Evolutionary conservation across 139 green algal genomes (phyloP), one percentile per base, ranked within the genome.

Genomic region (Eudorina sp.): DNA sequence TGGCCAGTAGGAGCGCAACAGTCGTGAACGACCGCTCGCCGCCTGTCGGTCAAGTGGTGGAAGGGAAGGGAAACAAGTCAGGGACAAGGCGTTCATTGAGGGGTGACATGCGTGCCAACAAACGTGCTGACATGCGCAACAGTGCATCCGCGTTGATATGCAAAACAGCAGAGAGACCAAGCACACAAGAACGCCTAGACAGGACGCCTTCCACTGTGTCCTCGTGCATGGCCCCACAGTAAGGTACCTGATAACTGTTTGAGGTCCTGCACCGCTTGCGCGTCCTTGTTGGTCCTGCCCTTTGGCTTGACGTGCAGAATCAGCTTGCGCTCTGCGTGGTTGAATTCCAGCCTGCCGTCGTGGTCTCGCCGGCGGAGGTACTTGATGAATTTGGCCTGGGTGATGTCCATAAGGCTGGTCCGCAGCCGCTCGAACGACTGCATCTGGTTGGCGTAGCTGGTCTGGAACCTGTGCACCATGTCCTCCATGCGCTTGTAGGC

Each of bases 21-120:
- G 97, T 99, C 25, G 96, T 96, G 91, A 95, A 98, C 58, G 93
- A 97, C 43, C 95, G 93, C 95, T 99, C 97, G 36, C 97, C 97
- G 64, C 97, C 97, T 96, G 23, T 21, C 3, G 23, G 9, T 27
- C 16, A 68, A n/a, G n/a, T n/a, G n/a, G n/a, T n/a, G n/a, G n/a
- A n/a, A n/a, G n/a, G n/a, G n/a, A n/a, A n/a, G n/a, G n/a, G n/a
- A n/a, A n/a, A n/a, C n/a, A n/a, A n/a, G n/a, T n/a, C n/a, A n/a
- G n/a, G n/a, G n/a, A n/a, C n/a, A n/a, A n/a, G n/a, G n/a, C n/a
- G n/a, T n/a, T n/a, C n/a, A n/a, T n/a, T n/a, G n/a, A n/a, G n/a
- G n/a, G n/a, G n/a, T n/a, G n/a, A n/a, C n/a, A n/a, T n/a, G n/a
- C n/a, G n/a, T n/a, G n/a, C n/a, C n/a, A n/a, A n/a, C n/a, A n/a